Percentiles rank a stretch among this genome's conserved stretches.
Conservation (phyloP, 768 basidiomycete species). For the Rhizopogon roseolus region DNA sequence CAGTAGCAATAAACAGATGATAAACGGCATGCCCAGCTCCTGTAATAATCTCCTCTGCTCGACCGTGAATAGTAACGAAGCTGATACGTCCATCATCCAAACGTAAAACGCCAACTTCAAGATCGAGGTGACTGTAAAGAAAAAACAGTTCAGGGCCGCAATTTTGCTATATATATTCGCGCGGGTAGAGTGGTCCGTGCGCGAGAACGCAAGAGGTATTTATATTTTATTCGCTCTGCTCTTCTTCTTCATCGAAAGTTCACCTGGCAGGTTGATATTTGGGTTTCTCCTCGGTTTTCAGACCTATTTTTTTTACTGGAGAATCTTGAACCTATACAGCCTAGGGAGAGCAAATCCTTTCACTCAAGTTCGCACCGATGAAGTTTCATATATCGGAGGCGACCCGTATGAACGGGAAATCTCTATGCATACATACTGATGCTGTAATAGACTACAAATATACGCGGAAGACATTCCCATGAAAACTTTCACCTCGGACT, state of each 20-base stretch:
- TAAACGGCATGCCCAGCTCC: slow-evolving; percentile 71
- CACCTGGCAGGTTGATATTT: slow-evolving; percentile 74
- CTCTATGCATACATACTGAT: not conserved
- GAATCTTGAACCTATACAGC: slow-evolving; percentile 49
- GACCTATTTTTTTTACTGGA: slow-evolving; percentile 23
- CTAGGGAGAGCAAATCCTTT: slow-evolving; percentile 56
- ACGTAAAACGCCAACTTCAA: slow-evolving; percentile 27
- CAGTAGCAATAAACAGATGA: slow-evolving; percentile 35
- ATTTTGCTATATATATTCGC: slow-evolving; percentile 25
- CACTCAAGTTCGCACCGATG: slow-evolving; percentile 66
- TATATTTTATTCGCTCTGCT: not conserved
- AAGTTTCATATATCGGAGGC: slow-evolving; percentile 38
- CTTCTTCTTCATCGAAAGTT: slow-evolving; percentile 51
- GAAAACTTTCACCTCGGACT: no score
- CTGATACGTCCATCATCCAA: slow-evolving; percentile 10
- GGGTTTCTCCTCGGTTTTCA: slow-evolving; percentile 38
- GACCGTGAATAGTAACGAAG: slow-evolving; percentile 27
- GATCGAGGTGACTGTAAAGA: slow-evolving; percentile 40
- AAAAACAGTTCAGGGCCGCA: not conserved
- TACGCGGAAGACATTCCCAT: not conserved
- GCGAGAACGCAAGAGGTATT: slow-evolving; percentile 22
- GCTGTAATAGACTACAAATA: not conserved
- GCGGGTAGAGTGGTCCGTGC: slow-evolving; percentile 46
- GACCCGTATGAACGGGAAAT: slow-evolving; percentile 65
- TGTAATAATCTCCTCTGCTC: slow-evolving; percentile 46